A percentile compares a stretch with the other conserved stretches of the same genome.
phyloP scores from a whole-genome alignment of 495 filamentous ascomycete genomes.

The Penicillium ucsense region DNA sequence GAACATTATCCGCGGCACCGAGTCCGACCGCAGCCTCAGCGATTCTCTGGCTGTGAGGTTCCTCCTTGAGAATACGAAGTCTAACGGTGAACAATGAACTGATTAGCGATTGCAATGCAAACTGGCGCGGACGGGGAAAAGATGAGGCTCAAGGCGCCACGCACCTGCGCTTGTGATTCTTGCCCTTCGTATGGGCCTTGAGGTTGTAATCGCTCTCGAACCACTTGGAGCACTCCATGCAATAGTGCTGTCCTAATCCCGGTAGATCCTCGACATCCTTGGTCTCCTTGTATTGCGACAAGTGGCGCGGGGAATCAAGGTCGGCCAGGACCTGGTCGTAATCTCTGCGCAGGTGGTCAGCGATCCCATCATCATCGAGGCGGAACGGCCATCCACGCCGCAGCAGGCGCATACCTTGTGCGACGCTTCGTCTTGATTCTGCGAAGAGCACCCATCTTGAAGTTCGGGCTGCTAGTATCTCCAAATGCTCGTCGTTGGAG shows the following conservation, averaged over 20 bases:
- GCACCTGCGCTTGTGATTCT: slow-evolving; percentile 85
- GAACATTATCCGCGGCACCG: slow-evolving; percentile 50
- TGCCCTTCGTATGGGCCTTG: slow-evolving; percentile 68
- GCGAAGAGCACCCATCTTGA: slow-evolving; percentile 46
- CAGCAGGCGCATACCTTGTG: slow-evolving; percentile 38
- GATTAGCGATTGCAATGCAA: background rate
- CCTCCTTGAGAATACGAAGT: slow-evolving; percentile 63
- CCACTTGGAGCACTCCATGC: slow-evolving; percentile 91
- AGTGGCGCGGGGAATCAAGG: slow-evolving; percentile 62
- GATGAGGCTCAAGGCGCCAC: slow-evolving; percentile 6
- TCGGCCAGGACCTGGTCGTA: slow-evolving; percentile 85
- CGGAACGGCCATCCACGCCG: background rate
- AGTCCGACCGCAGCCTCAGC: slow-evolving; percentile 74
- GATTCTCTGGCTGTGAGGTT: slow-evolving; percentile 76
- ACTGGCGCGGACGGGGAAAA: too few relatives aligned
- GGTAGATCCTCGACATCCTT: slow-evolving; percentile 83
- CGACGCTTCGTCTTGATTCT: slow-evolving; percentile 50
- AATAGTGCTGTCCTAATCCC: slow-evolving; percentile 73
- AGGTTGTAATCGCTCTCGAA: slow-evolving; percentile 81
- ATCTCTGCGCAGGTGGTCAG: slow-evolving; percentile 43
- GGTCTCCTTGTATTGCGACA: slow-evolving; percentile 62
- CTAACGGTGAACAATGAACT: slow-evolving; percentile 30
- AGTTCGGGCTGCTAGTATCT: slow-evolving; percentile 8
- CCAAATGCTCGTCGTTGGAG: background rate
- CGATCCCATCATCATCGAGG: background rate